phyloP scores from a whole-genome alignment of 75 land plant species.

The Picea glauca region DNA sequence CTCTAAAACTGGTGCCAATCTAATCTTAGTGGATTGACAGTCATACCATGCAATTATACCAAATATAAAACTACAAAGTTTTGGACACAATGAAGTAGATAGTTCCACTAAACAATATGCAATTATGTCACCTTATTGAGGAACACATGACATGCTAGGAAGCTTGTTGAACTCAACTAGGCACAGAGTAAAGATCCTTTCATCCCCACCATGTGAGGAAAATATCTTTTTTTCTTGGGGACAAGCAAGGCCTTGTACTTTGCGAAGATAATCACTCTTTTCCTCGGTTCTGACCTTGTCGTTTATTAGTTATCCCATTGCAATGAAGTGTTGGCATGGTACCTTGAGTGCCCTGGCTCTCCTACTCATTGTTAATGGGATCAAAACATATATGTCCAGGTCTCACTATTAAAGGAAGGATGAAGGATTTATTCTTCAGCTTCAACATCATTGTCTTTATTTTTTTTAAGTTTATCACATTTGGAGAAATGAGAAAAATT shows the following conservation, averaged over 20 bases:
- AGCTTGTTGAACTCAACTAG: too few species aligned
- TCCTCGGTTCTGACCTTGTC: too few species aligned
- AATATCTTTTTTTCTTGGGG: too few species aligned
- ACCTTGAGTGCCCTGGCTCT: too few species aligned
- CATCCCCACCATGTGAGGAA: too few species aligned
- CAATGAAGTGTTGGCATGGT: too few species aligned
- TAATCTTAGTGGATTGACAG: conserved; percentile 23
- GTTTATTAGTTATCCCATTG: too few species aligned
- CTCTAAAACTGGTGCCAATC: conserved; percentile 49
- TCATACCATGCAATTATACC: conserved; percentile 61
- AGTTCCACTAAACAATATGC: conserved; percentile 85
- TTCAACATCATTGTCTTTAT: conserved; percentile 25
- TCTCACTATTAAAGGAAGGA: conserved; percentile 37
- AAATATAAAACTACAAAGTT: conserved; percentile 62
- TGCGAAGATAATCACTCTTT: too few species aligned
- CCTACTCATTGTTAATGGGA: conserved; percentile 20
- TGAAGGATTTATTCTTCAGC: conserved; percentile 56
- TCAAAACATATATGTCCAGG: conserved; percentile 92
- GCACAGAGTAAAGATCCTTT: too few species aligned
- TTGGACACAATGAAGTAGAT: conserved; percentile 78
- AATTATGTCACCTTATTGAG: conserved; percentile 53
- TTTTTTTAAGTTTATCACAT: conserved; percentile 13
- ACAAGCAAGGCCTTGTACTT: too few species aligned
- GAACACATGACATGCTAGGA: too few species aligned
- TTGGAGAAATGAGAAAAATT: not conserved